Base-by-base conservation (phyloP, 371 early-diverging fungal genomes). In the Enterospora canceri region DNA sequence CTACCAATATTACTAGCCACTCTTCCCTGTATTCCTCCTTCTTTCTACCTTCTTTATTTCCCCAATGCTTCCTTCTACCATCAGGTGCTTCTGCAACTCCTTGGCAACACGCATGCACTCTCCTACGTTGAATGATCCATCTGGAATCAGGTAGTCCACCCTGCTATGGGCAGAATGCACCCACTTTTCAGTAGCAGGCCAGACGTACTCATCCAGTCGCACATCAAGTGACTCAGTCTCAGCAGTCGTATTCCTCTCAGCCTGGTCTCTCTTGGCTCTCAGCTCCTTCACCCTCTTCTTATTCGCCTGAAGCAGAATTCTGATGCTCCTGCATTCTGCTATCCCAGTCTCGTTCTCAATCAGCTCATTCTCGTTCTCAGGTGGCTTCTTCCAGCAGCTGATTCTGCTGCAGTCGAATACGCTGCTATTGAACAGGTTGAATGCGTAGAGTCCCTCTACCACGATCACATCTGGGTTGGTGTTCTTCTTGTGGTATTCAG, bases 401-500 rank as follows among this genome's bases (percentile, higher is more conserved):
- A n/a, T 40, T 40, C n/a, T 12, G n/a, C 40, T 40, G 12, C 40
- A 40, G 26, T 76, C 57, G 62, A 76, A 76, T 8, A 65, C 47
- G 40, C 60, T 61, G 19, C 64, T 34, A 40, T 64, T 59, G n/a
- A 76, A 46, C 1, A 58, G 31, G 58, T 72, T 72, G 47, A 68
- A 62, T 19, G 72, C 53, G 40, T 68, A 72, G 3, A 76, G 28
- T 48, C 76, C 76, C 31, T 76, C 76, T 2, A 76, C 51, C 29
- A 76, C 72, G 2, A 72, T 33, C 2, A 72, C 65, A 19, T 68
- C 64, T 8, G 62, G 68, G 21, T 30, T 23, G 1, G 46, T 8
- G 47, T 76, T 75, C 24, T 33, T 2, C 29, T 53, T 54, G 3
- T 23, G 21, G 1, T n/a, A 18, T 34, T 56, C 58, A 0, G 19